These are phyloP conservation scores for Paraglomus occultum DNA, from an alignment of 192 early-diverging fungal species.

Conservation along the genomic window DNA sequence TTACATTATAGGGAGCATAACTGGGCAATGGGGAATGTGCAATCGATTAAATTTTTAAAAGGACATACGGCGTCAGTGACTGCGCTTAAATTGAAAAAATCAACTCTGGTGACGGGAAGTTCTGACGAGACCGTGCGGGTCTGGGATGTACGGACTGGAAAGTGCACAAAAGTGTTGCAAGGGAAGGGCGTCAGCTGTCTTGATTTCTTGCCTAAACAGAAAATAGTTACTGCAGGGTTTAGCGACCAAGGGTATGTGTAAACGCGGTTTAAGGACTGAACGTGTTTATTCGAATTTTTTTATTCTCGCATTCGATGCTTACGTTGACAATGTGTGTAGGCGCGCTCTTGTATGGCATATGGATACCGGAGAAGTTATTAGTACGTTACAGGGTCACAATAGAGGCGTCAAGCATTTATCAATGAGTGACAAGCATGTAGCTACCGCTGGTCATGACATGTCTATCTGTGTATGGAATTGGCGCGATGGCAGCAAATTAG, in stretches of 20 bases:
- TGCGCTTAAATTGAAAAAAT: slow-evolving; percentile 28
- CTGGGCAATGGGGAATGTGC: slow-evolving; percentile 27
- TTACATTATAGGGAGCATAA: slow-evolving; percentile 29
- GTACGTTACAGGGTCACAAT: slow-evolving; percentile 32
- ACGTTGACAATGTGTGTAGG: neutral
- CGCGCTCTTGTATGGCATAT: slow-evolving; percentile 36
- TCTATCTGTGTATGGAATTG: slow-evolving; percentile 37
- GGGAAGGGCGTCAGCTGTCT: slow-evolving; percentile 37
- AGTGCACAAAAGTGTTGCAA: slow-evolving; percentile 38
- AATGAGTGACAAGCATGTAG: slow-evolving; percentile 33
- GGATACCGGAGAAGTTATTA: slow-evolving; percentile 32
- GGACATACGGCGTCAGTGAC: slow-evolving; percentile 37
- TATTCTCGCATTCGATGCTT: neutral
- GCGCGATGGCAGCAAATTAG: slow-evolving; percentile 31
- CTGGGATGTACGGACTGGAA: slow-evolving; percentile 35
- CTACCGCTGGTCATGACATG: slow-evolving; percentile 35
- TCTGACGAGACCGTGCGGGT: slow-evolving; percentile 40
- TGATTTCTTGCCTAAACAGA: slow-evolving; percentile 27
- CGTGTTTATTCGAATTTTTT: neutral
- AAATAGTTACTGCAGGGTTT: slow-evolving; percentile 35
- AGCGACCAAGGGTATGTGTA: slow-evolving; percentile 36
- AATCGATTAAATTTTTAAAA: slow-evolving; percentile 19
- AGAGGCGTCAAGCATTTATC: slow-evolving; percentile 34
- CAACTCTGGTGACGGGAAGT: slow-evolving; percentile 36
- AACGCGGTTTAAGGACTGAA: neutral